These are phyloP conservation scores for Lecanoromycetidae sp. DNA, from an alignment of 2,329 filamentous ascomycete genomes.

Conservation along the genomic window DNA sequence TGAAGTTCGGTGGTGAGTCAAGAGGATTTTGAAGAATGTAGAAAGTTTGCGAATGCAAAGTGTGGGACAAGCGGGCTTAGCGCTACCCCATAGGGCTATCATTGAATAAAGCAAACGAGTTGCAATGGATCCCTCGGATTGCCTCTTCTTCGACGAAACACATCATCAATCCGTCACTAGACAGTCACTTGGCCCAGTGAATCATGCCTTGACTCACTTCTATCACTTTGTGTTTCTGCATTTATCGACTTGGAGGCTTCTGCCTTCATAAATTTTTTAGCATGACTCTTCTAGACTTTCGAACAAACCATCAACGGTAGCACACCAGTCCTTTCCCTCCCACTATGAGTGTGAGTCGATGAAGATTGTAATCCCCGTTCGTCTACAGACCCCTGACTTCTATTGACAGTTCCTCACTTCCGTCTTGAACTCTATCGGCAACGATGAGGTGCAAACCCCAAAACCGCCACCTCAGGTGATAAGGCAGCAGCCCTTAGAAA, in stretches of 20 bases:
- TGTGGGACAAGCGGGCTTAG: conserved; percentile 7
- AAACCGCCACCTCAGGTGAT: neutral
- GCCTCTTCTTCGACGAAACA: neutral
- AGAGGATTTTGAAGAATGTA: conserved; percentile 21
- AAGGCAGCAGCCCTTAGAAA: neutral
- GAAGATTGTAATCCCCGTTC: neutral
- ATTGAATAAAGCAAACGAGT: neutral
- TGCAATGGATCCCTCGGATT: too few relatives aligned
- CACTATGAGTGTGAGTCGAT: conserved; percentile 29
- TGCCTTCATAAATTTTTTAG: neutral
- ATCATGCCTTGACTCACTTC: neutral
- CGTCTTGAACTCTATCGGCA: conserved; percentile 39
- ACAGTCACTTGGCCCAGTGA: neutral
- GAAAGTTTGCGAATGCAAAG: conserved; percentile 20
- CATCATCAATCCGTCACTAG: neutral
- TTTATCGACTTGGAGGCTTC: neutral
- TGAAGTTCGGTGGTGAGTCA: conserved; percentile 22
- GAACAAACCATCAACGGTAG: conserved; percentile 29
- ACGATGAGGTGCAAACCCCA: conserved; percentile 23
- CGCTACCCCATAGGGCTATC: neutral
- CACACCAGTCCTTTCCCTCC: neutral
- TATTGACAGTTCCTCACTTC: conserved; percentile 37
- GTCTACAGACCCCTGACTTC: neutral
- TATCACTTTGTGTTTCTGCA: neutral
- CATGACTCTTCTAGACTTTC: conserved; percentile 28